Percentiles rank a stretch among this genome's conserved stretches.
phyloP scores from a whole-genome alignment of 1,139 yeast species.

The Pichia sp. region DNA sequence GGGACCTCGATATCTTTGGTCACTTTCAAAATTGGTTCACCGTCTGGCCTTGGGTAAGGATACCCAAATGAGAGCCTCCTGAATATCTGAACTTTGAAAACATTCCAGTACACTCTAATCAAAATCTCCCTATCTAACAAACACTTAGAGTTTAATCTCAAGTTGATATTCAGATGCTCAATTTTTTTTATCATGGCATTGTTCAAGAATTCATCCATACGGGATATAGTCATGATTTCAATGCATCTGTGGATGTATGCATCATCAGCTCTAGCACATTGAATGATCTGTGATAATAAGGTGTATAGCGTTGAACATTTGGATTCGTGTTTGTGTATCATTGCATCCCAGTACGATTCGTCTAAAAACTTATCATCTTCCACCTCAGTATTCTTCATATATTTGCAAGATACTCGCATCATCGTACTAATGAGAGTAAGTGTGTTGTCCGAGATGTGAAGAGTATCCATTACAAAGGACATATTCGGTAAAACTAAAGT shows the following conservation, averaged over 20 bases:
- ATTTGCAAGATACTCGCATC: constrained; percentile 30
- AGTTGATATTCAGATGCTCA: constrained; percentile 14
- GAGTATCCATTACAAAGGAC: constrained; percentile 29
- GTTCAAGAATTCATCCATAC: constrained; percentile 13
- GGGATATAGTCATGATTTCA: constrained; percentile 26
- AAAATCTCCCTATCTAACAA: constrained; percentile 32
- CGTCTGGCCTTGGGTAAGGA: constrained; percentile 29
- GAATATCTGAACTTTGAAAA: constrained; percentile 31
- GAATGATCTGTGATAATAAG: constrained; percentile 21
- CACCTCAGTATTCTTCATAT: constrained; percentile 29
- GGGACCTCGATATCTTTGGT: constrained; percentile 26
- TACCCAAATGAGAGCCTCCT: constrained; percentile 34
- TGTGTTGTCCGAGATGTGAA: constrained; percentile 32
- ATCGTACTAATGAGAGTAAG: constrained; percentile 36
- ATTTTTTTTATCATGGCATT: neutral
- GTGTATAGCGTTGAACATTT: constrained; percentile 23
- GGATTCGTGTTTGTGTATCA: constrained; percentile 34
- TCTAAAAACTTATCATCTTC: constrained; percentile 25
- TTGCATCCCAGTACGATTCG: constrained; percentile 36
- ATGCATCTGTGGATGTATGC: constrained; percentile 25
- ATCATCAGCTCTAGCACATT: constrained; percentile 21
- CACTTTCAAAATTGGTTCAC: constrained; percentile 11
- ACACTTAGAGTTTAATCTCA: constrained; percentile 26
- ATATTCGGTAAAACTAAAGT: constrained; percentile 41
- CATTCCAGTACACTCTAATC: constrained; percentile 37